Conservation (phyloP, 2,329 filamentous ascomycete species). For the Ophiocordyceps camponoti-saundersi region DNA sequence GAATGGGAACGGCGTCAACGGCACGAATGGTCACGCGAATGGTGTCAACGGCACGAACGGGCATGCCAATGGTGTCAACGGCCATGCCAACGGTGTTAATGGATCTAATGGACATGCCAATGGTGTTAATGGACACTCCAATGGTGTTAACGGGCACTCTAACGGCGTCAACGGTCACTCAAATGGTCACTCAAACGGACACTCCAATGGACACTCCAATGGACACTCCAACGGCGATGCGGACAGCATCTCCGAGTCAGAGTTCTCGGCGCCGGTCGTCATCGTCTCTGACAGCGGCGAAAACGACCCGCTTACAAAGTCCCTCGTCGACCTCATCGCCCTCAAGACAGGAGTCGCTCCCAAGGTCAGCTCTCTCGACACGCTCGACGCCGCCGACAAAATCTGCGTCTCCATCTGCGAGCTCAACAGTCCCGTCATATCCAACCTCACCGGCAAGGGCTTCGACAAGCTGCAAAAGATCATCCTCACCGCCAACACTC, state of each 20-base stretch:
- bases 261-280: constrained; percentile 5
- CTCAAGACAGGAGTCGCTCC: constrained; percentile 7
- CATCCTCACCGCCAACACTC: constrained; percentile 15
- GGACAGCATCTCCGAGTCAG: neutral
- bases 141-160: neutral
- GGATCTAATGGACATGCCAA: constrained; percentile 1
- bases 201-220: neutral
- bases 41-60: constrained; percentile 2
- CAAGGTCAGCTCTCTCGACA: constrained; percentile 5
- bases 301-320: constrained; percentile 5
- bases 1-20: neutral
- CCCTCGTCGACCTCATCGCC: constrained; percentile 8
- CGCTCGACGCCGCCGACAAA: constrained; percentile 4
- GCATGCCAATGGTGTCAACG: neutral
- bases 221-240: neutral
- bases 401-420: constrained; percentile 25
- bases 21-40: neutral
- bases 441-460: constrained; percentile 17
- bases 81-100: neutral
- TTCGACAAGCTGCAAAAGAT: constrained; percentile 21
- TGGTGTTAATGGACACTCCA: neutral
- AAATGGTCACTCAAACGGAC: neutral
- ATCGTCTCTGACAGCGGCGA: constrained; percentile 9
- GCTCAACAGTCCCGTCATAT: constrained; percentile 24
- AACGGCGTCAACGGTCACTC: neutral